Conservation (phyloP, 768 basidiomycete species). For the Lentinus tigrinus region DNA sequence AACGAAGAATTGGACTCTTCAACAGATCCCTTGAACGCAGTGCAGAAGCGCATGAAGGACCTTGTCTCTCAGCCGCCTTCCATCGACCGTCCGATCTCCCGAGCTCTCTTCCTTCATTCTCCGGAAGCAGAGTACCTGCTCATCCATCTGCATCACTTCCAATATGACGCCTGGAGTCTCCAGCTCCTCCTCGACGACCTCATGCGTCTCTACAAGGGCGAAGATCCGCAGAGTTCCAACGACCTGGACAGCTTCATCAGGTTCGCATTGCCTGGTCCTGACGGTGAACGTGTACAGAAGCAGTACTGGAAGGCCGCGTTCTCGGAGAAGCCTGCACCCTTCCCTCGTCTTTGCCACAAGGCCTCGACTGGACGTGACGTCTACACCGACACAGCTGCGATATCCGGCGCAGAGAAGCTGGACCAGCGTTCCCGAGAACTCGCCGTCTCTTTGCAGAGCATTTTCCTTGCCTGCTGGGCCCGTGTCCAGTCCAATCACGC, state of each 20-base stretch:
- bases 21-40: slow-evolving; percentile 4
- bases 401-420: slow-evolving; percentile 42
- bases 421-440: slow-evolving; percentile 42
- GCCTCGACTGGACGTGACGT: slow-evolving; percentile 11
- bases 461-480: slow-evolving; percentile 46
- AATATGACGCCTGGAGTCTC: slow-evolving; percentile 51
- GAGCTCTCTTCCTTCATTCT: slow-evolving; percentile 22
- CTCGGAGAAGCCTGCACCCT: slow-evolving; percentile 24
- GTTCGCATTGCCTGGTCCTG: not conserved
- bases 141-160: slow-evolving; percentile 46
- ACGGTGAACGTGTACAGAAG: slow-evolving; percentile 13
- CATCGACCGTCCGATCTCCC: slow-evolving; percentile 20
- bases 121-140: slow-evolving; percentile 22
- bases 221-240: slow-evolving; percentile 12
- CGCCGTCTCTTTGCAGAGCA: slow-evolving; percentile 37
- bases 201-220: slow-evolving; percentile 32
- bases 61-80: slow-evolving; percentile 25
- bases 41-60: slow-evolving; percentile 23
- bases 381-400: slow-evolving; percentile 37
- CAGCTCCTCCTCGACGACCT: slow-evolving; percentile 41
- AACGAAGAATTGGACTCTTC: not conserved
- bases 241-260: slow-evolving; percentile 14
- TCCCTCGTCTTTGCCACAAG: slow-evolving; percentile 24
- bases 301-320: slow-evolving; percentile 39
- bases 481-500: slow-evolving; percentile 35